Percentiles rank a stretch among this genome's conserved stretches.
Conservation (phyloP, 352 stramenopile species). For the Pythium periplocum region DNA sequence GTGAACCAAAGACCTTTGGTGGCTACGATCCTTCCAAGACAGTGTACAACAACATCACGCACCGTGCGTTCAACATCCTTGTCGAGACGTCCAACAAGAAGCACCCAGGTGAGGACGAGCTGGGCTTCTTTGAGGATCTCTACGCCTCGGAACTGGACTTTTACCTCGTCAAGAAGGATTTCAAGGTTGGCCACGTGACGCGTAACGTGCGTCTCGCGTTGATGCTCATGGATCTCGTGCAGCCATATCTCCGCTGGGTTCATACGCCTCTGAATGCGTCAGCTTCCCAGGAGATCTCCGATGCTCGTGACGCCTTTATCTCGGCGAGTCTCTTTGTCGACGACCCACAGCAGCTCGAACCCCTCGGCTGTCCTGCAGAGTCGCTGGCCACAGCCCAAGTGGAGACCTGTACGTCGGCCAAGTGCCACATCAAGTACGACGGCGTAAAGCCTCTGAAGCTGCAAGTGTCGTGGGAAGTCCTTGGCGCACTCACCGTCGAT, state of each 20-base stretch:
- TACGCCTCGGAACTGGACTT: constrained; percentile 69
- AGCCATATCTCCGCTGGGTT: constrained; percentile 90
- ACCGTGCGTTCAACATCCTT: constrained; percentile 95
- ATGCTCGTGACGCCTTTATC: constrained; percentile 27
- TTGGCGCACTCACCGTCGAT: constrained; percentile 71
- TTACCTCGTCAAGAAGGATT: constrained; percentile 22
- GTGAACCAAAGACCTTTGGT: constrained; percentile 83
- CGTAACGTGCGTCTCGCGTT: constrained; percentile 94
- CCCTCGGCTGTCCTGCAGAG: constrained; percentile 45
- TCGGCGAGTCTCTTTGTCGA: constrained; percentile 40
- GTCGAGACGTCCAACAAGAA: constrained; percentile 95
- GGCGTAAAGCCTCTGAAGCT: constrained; percentile 36
- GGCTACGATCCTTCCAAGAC: constrained; percentile 90
- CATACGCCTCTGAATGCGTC: constrained; percentile 15
- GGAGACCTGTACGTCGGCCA: constrained; percentile 35
- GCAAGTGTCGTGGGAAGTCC: constrained; percentile 72
- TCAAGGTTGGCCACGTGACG: constrained; percentile 89
- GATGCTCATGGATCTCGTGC: constrained; percentile 92
- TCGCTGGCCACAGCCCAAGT: constrained; percentile 34
- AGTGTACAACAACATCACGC: constrained; percentile 89
- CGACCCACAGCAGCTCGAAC: constrained; percentile 29
- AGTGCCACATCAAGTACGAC: constrained; percentile 27
- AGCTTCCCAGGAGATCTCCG: neutral
- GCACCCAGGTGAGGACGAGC: constrained; percentile 44
- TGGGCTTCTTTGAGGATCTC: constrained; percentile 75